Evolutionary conservation across 2,329 filamentous ascomycete genomes (phyloP), one percentile per base, ranked within the genome.

Genomic region (Penicillium sp.): DNA sequence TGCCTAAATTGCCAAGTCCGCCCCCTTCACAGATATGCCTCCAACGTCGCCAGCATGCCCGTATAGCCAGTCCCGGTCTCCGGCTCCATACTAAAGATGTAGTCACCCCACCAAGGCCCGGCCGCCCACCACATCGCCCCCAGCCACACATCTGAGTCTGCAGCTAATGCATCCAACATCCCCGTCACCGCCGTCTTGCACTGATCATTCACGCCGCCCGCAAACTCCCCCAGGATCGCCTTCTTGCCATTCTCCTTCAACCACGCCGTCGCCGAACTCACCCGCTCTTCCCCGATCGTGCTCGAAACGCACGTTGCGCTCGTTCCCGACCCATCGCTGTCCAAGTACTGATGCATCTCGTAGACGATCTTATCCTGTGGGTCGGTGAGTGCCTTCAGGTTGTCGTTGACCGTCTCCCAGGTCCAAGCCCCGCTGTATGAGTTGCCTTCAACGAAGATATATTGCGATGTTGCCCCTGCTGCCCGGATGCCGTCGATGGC

Each of bases 311-410:
- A 86, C 19, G 71, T 70, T 3, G 69, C 71, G 3, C 71, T 72
- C 0, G 81, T 84, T 8, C 83, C 83, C 2, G 77, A 81, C 48
- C 80, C 78, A 55, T 85, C 82, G 0, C 70, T 72, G 69, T 86
- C 83, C 31, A 85, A 81, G 63, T 85, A 86, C 70, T 85, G 83
- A 66, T 86, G 83, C 83, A 85, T 85, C 64, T 85, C 80, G 68
- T 82, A 85, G 65, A 85, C 70, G 51, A 85, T 75, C 63, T 81
- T 83, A 69, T 83, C 71, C 40, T 73, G 55, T 0, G 81, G 75
- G 57, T 86, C 83, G 6, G 77, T 81, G 31, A 85, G 74, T 16
- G 60, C 69, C 49, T 77, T 74, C 54, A 82, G 74, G 39, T 71
- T 77, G 13, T 78, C 72, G 55, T 75, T 74, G 44, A 68, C 60